phyloP scores from a whole-genome alignment of 208 protist genomes.

The Wallacemonas collosoma region DNA sequence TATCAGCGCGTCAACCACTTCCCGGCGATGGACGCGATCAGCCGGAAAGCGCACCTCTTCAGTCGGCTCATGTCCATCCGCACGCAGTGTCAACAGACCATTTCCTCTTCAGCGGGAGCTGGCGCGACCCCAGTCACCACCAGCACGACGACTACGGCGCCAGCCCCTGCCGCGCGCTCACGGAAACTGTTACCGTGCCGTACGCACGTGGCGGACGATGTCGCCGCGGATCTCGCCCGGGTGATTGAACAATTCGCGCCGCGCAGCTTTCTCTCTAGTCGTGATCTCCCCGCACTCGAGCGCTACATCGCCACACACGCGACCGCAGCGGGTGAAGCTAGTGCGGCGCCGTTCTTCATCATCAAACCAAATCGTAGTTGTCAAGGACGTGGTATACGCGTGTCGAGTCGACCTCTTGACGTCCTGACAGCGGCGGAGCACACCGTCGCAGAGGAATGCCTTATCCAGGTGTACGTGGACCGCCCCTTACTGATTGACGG shows the following conservation, averaged over 20 bases:
- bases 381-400: slow-evolving; percentile 76
- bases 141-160: not conserved
- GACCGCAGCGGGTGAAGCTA: not conserved
- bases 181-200: not conserved
- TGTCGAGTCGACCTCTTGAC: slow-evolving; percentile 55
- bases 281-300: slow-evolving; percentile 35
- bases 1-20: slow-evolving; percentile 95
- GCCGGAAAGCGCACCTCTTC: slow-evolving; percentile 89
- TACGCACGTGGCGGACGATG: not conserved
- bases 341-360: slow-evolving; percentile 53
- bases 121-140: not conserved
- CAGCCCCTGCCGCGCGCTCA: too few species aligned
- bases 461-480: slow-evolving; percentile 90
- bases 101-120: not conserved
- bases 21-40: slow-evolving; percentile 86
- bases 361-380: slow-evolving; percentile 89
- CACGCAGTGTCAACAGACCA: slow-evolving; percentile 6
- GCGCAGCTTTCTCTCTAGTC: slow-evolving; percentile 56
- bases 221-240: not conserved
- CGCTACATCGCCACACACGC: slow-evolving; percentile 21
- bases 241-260: slow-evolving; percentile 33
- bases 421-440: slow-evolving; percentile 39
- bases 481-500: slow-evolving; percentile 90
- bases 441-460: slow-evolving; percentile 24
- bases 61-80: slow-evolving; percentile 72